These are phyloP conservation scores for Dittrichia graveolens DNA, from an alignment of 129 eudicot genomes.

Conservation along the genomic window DNA sequence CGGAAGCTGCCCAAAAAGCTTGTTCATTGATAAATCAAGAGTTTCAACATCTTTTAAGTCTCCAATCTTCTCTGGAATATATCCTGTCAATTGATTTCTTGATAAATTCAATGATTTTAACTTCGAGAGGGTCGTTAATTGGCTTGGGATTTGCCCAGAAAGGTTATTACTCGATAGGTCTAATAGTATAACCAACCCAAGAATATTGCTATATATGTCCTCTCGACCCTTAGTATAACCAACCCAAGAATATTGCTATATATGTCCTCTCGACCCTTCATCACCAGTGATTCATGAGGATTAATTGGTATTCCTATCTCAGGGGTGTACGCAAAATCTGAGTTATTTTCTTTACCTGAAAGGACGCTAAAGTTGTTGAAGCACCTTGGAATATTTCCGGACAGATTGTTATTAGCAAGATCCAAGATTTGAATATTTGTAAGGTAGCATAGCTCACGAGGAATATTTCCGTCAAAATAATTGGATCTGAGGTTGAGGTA, in stretches of 20 bases:
- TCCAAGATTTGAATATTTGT: not conserved
- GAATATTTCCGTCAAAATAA: not conserved
- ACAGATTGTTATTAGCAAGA: not conserved
- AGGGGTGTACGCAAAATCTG: constrained; percentile 3
- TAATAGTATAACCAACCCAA: not conserved
- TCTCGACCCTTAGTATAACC: not conserved
- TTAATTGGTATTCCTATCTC: not conserved
- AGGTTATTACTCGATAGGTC: not conserved
- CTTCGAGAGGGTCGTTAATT: not conserved
- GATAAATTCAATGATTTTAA: not conserved
- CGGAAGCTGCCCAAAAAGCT: constrained; percentile 18
- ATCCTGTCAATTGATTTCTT: constrained; percentile 29
- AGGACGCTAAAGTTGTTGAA: not conserved
- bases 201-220: not conserved
- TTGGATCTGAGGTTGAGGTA: constrained; percentile 28
- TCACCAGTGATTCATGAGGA: not conserved
- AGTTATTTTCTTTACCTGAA: not conserved
- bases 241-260: constrained; percentile 11
- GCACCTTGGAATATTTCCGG: constrained; percentile 11
- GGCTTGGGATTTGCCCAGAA: not conserved
- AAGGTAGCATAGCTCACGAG: not conserved
- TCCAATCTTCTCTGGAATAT: constrained; percentile 25
- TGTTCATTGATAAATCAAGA: constrained; percentile 25
- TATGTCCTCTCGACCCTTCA: constrained; percentile 9
- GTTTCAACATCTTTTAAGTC: constrained; percentile 24